Percentiles rank a stretch among this genome's conserved stretches.
These are phyloP conservation scores for Penicillium sp. DNA, from an alignment of 2,329 filamentous ascomycete genomes.

Conservation along the genomic window DNA sequence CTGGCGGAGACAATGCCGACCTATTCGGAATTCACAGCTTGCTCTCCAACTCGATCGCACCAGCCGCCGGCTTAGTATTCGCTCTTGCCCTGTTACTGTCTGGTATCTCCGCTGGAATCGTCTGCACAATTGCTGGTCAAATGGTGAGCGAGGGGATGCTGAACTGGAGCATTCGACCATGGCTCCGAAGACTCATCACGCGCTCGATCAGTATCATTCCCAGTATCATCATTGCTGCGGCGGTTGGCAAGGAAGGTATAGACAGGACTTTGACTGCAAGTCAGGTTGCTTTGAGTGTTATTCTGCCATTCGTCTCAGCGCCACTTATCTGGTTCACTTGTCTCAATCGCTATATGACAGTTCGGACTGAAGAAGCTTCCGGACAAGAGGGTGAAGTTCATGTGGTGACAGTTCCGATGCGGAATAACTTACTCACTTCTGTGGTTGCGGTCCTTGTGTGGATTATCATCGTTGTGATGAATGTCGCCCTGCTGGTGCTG, in stretches of 20 bases:
- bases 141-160: constrained; percentile 84
- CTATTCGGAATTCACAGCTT: constrained; percentile 80
- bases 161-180: constrained; percentile 70
- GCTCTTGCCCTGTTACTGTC: constrained; percentile 76
- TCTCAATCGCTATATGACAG: constrained; percentile 74
- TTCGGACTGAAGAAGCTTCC: constrained; percentile 47
- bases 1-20: constrained; percentile 64
- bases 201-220: constrained; percentile 77
- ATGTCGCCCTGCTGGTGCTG: constrained; percentile 71
- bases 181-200: constrained; percentile 74
- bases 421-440: constrained; percentile 66
- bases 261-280: constrained; percentile 69
- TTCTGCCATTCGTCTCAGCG: constrained; percentile 77
- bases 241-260: constrained; percentile 69
- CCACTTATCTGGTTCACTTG: constrained; percentile 85
- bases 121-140: constrained; percentile 85
- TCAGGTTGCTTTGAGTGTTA: constrained; percentile 75
- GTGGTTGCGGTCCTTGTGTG: constrained; percentile 63
- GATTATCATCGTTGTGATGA: constrained; percentile 73
- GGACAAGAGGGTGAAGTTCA: constrained; percentile 29
- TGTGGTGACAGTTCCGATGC: constrained; percentile 57
- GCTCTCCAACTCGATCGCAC: constrained; percentile 65
- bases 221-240: constrained; percentile 76
- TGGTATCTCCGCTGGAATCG: constrained; percentile 76
- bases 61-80: constrained; percentile 78